Evolutionary conservation across 176 grass and related monocot species (phyloP).

Genomic region (bread wheat (Triticum aestivum)): IWGSC_CS_RefSeq_v2.1 NC_057795.1:539306477-539306976

Average conservation of each 20-base stretch:
- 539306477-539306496: slow-evolving; percentile 55
- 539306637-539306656: slow-evolving; percentile 44
- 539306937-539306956: not conserved
- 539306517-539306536: slow-evolving; percentile 79
- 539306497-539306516: slow-evolving; percentile 63
- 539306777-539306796: slow-evolving; percentile 41
- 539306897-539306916: not conserved
- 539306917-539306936: slow-evolving; percentile 25
- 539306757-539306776: slow-evolving; percentile 72
- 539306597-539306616: slow-evolving; percentile 72
- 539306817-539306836: not conserved
- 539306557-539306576: slow-evolving; percentile 49
- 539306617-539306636: slow-evolving; percentile 76
- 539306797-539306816: slow-evolving; percentile 26
- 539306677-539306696: slow-evolving; percentile 77
- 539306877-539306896: slow-evolving; percentile 2
- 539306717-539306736: slow-evolving; percentile 67
- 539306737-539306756: slow-evolving; percentile 87
- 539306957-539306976: not conserved
- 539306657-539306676: slow-evolving; percentile 58
- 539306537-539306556: slow-evolving; percentile 42
- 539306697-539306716: slow-evolving; percentile 92
- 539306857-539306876: not conserved
- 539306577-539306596: slow-evolving; percentile 73
- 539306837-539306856: slow-evolving; percentile 19